Evolutionary conservation across 306 rosid genomes (phyloP).

Genomic region (Cotoneaster glaucophyllus): DNA sequence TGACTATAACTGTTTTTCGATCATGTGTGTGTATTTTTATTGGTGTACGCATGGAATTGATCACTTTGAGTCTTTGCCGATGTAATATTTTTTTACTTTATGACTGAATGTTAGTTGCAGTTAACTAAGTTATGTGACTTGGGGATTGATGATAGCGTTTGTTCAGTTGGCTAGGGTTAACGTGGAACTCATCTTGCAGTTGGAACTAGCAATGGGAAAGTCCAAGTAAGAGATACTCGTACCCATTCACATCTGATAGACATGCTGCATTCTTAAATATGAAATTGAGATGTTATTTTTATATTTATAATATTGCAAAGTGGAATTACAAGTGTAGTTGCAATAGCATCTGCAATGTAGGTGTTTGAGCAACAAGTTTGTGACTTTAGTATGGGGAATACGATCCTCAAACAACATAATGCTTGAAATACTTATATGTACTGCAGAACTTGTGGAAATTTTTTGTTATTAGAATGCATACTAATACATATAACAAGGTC

Average conservation of each 20-base stretch:
- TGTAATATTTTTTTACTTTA: background rate
- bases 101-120: slow-evolving; percentile 37
- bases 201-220: slow-evolving; percentile 89
- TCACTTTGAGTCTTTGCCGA: background rate
- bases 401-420: background rate
- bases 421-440: background rate
- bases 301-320: background rate
- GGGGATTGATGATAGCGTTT: slow-evolving; percentile 82
- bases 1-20: background rate
- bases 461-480: background rate
- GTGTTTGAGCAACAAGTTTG: background rate
- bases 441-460: background rate
- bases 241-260: background rate
- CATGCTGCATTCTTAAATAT: background rate
- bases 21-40: background rate
- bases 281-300: background rate
- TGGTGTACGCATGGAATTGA: background rate
- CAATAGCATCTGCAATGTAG: background rate
- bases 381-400: background rate
- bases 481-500: background rate
- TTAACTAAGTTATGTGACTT: slow-evolving; percentile 92
- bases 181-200: slow-evolving; percentile 95
- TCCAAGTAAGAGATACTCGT: slow-evolving; percentile 55
- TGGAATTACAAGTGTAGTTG: background rate
- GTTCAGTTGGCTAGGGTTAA: slow-evolving; percentile 98